These are phyloP conservation scores for Lentinula guzmanii DNA, from an alignment of 768 basidiomycete genomes.

Conservation along the genomic window DNA sequence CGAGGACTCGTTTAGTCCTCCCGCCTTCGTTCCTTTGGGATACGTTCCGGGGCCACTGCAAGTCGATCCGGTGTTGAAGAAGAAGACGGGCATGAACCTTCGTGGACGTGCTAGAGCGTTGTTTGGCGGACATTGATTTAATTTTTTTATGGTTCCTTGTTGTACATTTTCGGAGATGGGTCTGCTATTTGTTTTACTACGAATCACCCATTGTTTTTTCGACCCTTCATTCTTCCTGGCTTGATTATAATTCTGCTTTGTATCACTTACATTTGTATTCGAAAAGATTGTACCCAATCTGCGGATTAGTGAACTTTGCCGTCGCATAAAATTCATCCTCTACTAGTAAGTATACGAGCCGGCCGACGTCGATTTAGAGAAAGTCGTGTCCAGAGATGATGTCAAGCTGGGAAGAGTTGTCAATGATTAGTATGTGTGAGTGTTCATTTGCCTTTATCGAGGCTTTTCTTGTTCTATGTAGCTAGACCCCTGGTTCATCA, in stretches of 20 bases:
- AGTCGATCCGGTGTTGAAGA: background rate
- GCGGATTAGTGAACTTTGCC: too few relatives aligned
- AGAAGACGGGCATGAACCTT: background rate
- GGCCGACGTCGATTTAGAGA: too few relatives aligned
- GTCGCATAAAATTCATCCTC: too few relatives aligned
- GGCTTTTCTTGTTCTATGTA: too few relatives aligned
- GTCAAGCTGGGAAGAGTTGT: too few relatives aligned
- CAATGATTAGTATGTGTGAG: too few relatives aligned
- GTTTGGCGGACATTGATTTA: background rate
- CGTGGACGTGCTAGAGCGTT: background rate
- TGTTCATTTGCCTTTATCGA: too few relatives aligned
- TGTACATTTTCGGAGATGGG: background rate
- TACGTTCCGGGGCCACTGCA: background rate
- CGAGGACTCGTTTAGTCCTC: slow-evolving; percentile 4
- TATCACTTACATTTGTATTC: background rate
- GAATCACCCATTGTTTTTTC: background rate
- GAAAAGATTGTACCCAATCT: too few relatives aligned
- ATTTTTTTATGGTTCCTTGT: background rate
- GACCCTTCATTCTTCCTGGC: background rate
- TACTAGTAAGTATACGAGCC: too few relatives aligned
- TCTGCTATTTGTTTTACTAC: background rate
- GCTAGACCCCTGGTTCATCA: too few relatives aligned
- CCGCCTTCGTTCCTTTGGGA: background rate
- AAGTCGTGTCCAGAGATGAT: too few relatives aligned
- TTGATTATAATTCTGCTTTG: background rate